phyloP scores from a whole-genome alignment of 495 filamentous ascomycete genomes.

The Articulospora tetracladia region DNA sequence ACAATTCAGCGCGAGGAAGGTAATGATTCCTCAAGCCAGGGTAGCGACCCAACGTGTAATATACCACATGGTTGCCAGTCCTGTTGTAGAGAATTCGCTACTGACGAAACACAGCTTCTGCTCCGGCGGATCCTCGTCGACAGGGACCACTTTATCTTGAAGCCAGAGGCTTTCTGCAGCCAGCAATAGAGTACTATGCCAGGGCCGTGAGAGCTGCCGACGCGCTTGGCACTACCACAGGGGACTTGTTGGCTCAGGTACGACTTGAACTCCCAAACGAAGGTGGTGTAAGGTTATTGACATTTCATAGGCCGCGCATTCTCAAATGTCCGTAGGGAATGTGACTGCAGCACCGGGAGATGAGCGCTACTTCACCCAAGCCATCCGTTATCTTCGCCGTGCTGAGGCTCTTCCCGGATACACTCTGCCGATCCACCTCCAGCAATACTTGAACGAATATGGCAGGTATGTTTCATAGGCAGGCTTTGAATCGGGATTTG shows the following conservation, averaged over 20 bases:
- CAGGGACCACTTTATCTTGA: slow-evolving; percentile 38
- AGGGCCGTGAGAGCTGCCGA: slow-evolving; percentile 38
- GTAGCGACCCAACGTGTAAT: slow-evolving; percentile 27
- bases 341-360: slow-evolving; percentile 39
- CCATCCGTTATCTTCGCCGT: slow-evolving; percentile 40
- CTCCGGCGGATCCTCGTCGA: slow-evolving; percentile 14
- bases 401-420: slow-evolving; percentile 37
- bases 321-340: slow-evolving; percentile 50
- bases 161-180: slow-evolving; percentile 41
- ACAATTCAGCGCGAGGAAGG: slow-evolving; percentile 43
- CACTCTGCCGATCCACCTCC: slow-evolving; percentile 37
- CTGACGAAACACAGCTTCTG: slow-evolving; percentile 36
- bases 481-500: not conserved
- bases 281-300: not conserved
- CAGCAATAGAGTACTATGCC: slow-evolving; percentile 44
- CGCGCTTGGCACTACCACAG: slow-evolving; percentile 31
- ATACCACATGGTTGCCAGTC: not conserved
- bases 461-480: slow-evolving; percentile 29
- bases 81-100: not conserved
- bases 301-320: slow-evolving; percentile 40
- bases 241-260: slow-evolving; percentile 39
- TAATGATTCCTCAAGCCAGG: slow-evolving; percentile 26
- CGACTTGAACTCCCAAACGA: slow-evolving; percentile 13
- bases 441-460: slow-evolving; percentile 44
- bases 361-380: slow-evolving; percentile 40